A percentile compares a stretch with the other conserved stretches of the same genome.
These are phyloP conservation scores for Neurospora sp. DNA, from an alignment of 495 filamentous ascomycete genomes.

Conservation along the genomic window DNA sequence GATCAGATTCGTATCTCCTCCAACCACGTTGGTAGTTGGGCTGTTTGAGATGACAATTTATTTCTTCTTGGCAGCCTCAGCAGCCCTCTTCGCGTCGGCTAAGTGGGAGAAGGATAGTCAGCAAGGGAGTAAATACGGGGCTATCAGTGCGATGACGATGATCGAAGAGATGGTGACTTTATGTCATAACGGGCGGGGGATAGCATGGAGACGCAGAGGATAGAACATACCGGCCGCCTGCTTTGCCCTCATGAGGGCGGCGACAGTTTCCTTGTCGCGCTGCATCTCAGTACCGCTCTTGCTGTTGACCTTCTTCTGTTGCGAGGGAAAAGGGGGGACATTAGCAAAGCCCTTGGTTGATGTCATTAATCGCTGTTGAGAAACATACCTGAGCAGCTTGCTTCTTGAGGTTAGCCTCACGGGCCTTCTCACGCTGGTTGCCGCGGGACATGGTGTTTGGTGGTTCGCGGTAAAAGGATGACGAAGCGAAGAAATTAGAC, in stretches of 20 bases:
- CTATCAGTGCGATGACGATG: background rate
- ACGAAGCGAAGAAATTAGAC: constrained; percentile 3
- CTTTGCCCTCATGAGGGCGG: constrained; percentile 83
- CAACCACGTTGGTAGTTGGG: background rate
- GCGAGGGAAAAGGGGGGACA: constrained; percentile 7
- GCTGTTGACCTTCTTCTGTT: constrained; percentile 50
- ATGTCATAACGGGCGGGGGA: background rate
- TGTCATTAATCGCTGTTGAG: background rate
- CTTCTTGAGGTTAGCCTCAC: constrained; percentile 70
- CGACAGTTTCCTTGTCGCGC: constrained; percentile 64
- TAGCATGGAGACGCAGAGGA: background rate
- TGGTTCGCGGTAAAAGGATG: background rate
- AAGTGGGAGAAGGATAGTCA: background rate
- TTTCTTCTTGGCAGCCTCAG: constrained; percentile 20
- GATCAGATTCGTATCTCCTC: background rate
- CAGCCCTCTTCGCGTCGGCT: constrained; percentile 45
- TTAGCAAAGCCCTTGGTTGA: constrained; percentile 10
- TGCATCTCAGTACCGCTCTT: constrained; percentile 61
- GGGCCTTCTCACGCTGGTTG: constrained; percentile 85
- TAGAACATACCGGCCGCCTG: constrained; percentile 61
- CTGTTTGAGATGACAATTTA: constrained; percentile 20
- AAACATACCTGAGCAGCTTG: constrained; percentile 40
- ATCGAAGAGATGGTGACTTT: background rate
- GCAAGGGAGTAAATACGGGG: background rate
- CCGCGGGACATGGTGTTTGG: constrained; percentile 67